Evolutionary conservation across 257 asterid species (phyloP).

Genomic region (Gentiana straminea): DNA sequence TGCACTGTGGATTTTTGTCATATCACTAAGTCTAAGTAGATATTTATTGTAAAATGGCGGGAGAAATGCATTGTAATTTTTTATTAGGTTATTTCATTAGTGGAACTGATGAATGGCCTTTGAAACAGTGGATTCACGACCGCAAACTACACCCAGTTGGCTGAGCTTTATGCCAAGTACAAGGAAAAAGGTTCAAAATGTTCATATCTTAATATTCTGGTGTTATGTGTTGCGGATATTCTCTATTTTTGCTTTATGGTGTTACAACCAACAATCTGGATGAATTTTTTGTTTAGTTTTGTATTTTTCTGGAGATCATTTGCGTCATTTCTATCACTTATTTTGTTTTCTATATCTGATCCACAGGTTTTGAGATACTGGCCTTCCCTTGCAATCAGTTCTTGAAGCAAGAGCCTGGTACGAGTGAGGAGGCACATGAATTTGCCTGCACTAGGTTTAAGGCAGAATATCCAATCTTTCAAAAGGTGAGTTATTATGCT

Average conservation of each 20-base stretch:
- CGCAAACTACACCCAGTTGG: slow-evolving; percentile 62
- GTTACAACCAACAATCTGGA: not conserved
- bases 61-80: no score
- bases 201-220: not conserved
- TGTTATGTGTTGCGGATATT: not conserved
- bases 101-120: slow-evolving; percentile 4
- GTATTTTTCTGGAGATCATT: not conserved
- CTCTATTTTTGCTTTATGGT: not conserved
- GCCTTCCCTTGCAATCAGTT: slow-evolving; percentile 94
- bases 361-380: slow-evolving; percentile 70
- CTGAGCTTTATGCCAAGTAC: slow-evolving; percentile 48
- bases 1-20: no score
- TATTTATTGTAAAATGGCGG: no score
- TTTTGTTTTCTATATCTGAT: not conserved
- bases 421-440: slow-evolving; percentile 64
- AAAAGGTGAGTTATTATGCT: slow-evolving; percentile 34
- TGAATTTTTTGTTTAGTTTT: not conserved
- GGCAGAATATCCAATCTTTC: slow-evolving; percentile 83
- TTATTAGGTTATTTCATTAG: not conserved
- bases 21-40: no score
- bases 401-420: slow-evolving; percentile 75
- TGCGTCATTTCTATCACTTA: not conserved
- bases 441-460: slow-evolving; percentile 82
- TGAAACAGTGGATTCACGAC: slow-evolving; percentile 65
- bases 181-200: slow-evolving; percentile 52